These are phyloP conservation scores for Cystobasidium pallidum DNA, from an alignment of 1,284 basidiomycete genomes.

Conservation along the genomic window DNA sequence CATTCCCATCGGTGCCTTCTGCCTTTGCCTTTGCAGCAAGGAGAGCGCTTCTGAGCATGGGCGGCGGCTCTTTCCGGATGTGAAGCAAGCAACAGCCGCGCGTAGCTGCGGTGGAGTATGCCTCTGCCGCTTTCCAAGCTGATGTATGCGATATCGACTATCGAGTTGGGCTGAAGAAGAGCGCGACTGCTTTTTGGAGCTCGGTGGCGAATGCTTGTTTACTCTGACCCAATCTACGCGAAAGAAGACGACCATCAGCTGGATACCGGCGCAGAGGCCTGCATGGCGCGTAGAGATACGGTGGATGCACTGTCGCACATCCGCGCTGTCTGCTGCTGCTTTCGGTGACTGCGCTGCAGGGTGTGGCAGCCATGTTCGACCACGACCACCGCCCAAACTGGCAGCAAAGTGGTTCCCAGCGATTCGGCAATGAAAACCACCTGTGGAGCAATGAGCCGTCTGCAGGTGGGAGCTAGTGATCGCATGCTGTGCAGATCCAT, in stretches of 20 bases:
- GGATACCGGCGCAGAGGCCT: background rate
- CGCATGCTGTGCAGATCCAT: background rate
- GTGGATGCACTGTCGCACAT: background rate
- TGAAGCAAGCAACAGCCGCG: background rate
- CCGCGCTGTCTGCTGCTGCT: slow-evolving; percentile 6
- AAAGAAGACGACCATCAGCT: background rate
- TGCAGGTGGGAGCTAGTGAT: background rate
- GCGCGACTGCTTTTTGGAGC: slow-evolving; percentile 12
- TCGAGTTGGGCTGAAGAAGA: background rate
- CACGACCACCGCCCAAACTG: background rate
- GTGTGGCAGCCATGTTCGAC: slow-evolving; percentile 1
- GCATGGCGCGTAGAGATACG: slow-evolving; percentile 18
- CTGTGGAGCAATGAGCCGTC: slow-evolving; percentile 16
- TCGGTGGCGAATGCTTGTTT: slow-evolving; percentile 32
- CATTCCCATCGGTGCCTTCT: slow-evolving; percentile 9
- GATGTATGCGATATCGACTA: background rate
- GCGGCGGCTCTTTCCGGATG: background rate
- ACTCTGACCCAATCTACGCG: slow-evolving; percentile 25
- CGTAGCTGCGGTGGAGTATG: background rate
- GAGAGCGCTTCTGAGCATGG: slow-evolving; percentile 40
- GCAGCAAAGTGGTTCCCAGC: slow-evolving; percentile 7
- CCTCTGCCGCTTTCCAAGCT: background rate
- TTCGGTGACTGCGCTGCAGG: background rate
- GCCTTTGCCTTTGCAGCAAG: slow-evolving; percentile 40
- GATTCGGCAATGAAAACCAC: slow-evolving; percentile 14